A percentile compares a stretch with the other conserved stretches of the same genome.
Evolutionary conservation across 257 asterid genomes (phyloP).

Genomic region (Salvia hispanica): DNA sequence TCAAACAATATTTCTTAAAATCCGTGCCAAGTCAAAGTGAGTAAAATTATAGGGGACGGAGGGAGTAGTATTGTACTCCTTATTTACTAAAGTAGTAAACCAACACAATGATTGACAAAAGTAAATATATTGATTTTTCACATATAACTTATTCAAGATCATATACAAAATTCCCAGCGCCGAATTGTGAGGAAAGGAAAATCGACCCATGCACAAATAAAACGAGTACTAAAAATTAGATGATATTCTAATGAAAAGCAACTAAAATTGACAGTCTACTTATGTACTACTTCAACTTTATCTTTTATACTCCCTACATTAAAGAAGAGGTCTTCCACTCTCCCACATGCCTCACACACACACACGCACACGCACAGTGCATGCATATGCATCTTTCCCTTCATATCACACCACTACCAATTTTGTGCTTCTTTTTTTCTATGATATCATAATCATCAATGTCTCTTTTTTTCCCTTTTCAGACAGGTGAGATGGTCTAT

Average conservation of each 20-base stretch:
- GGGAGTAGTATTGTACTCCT: too few species aligned
- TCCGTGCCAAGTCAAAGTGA: too few species aligned
- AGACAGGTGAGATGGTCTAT: background rate
- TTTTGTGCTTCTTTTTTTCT: constrained; percentile 5
- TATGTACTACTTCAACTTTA: background rate
- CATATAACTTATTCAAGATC: too few species aligned
- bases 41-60: too few species aligned
- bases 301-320: background rate
- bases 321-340: constrained; percentile 5
- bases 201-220: too few species aligned
- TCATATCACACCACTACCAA: background rate
- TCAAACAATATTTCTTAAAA: too few species aligned
- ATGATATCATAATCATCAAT: constrained; percentile 3
- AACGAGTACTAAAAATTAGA: too few species aligned
- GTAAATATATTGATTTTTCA: too few species aligned
- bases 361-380: background rate
- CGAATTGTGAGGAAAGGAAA: too few species aligned
- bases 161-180: too few species aligned
- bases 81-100: too few species aligned
- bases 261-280: constrained; percentile 9
- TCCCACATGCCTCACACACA: constrained; percentile 40
- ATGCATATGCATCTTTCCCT: constrained; percentile 27
- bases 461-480: background rate
- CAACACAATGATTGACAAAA: too few species aligned
- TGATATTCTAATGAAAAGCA: background rate